phyloP scores from a whole-genome alignment of 768 basidiomycete genomes.

The Russula ochroleuca region DNA sequence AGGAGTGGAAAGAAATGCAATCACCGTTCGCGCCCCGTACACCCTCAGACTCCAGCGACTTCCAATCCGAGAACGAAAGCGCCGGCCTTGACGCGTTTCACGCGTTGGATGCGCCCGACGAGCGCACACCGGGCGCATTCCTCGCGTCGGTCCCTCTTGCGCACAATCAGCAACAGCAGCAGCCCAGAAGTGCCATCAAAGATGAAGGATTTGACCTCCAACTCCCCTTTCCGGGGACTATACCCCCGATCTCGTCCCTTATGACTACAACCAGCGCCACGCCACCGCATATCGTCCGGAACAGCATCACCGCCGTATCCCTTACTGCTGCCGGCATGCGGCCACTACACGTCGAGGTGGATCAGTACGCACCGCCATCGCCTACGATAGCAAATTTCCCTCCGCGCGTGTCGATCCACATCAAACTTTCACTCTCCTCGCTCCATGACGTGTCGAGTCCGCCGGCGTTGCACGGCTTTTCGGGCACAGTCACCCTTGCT shows the following conservation, averaged over 20 bases:
- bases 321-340: constrained; percentile 67
- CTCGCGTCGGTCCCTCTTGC: constrained; percentile 26
- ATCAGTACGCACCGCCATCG: constrained; percentile 43
- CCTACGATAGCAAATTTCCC: constrained; percentile 35
- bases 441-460: constrained; percentile 50
- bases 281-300: constrained; percentile 37
- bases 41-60: constrained; percentile 29
- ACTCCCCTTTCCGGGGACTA: constrained; percentile 21
- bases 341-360: constrained; percentile 56
- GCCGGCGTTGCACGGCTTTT: constrained; percentile 60
- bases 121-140: constrained; percentile 9
- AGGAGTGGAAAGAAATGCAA: constrained; percentile 33
- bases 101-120: neutral
- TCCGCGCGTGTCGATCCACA: constrained; percentile 45
- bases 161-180: constrained; percentile 2
- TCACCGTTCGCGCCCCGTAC: constrained; percentile 33
- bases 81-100: constrained; percentile 4
- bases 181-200: constrained; percentile 12
- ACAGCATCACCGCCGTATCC: constrained; percentile 41
- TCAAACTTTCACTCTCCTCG: constrained; percentile 55
- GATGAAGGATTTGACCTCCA: constrained; percentile 19
- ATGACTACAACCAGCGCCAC: constrained; percentile 17
- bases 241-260: constrained; percentile 16
- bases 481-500: constrained; percentile 52
- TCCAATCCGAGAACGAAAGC: constrained; percentile 12